Percentiles rank a stretch among this genome's conserved stretches.
Conservation (phyloP, 2,329 filamentous ascomycete genomes). For the Aspergillus intermedius region DNA sequence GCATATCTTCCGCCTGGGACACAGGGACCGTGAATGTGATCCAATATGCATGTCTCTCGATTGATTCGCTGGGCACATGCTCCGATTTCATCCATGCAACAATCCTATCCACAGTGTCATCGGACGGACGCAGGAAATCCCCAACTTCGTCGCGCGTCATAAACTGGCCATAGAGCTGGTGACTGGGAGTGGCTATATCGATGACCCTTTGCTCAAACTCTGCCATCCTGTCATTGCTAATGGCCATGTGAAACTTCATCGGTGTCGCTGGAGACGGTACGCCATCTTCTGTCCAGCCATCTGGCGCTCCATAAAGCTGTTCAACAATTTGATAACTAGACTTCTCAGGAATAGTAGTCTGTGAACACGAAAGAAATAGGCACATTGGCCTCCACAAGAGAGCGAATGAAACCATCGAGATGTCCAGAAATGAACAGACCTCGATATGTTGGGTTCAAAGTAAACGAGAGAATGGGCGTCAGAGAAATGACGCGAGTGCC, state of each 20-base stretch:
- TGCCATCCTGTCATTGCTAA: constrained; percentile 43
- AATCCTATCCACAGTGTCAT: constrained; percentile 45
- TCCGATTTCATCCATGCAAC: constrained; percentile 50
- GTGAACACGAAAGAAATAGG: constrained; percentile 8
- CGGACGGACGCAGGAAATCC: constrained; percentile 47
- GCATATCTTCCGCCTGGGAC: constrained; percentile 47
- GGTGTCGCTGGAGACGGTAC: constrained; percentile 28
- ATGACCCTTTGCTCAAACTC: constrained; percentile 54
- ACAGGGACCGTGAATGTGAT: constrained; percentile 46
- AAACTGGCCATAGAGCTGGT: constrained; percentile 55
- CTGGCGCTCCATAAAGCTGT: constrained; percentile 21
- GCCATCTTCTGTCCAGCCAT: constrained; percentile 27
- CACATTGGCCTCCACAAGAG: constrained; percentile 4
- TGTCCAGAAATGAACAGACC: not conserved
- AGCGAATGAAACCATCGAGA: constrained; percentile 6
- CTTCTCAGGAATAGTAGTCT: not conserved
- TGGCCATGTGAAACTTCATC: constrained; percentile 45
- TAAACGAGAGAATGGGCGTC: not conserved
- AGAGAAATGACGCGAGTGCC: not conserved
- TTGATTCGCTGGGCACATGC: constrained; percentile 40
- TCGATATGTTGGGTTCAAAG: too few species aligned
- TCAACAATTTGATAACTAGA: constrained; percentile 21
- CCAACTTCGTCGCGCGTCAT: constrained; percentile 56
- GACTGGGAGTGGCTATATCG: constrained; percentile 56
- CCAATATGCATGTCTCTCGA: constrained; percentile 54